Base-by-base conservation (phyloP, 1,139 yeast species). In the Pichia kudriavzevii region DNA sequence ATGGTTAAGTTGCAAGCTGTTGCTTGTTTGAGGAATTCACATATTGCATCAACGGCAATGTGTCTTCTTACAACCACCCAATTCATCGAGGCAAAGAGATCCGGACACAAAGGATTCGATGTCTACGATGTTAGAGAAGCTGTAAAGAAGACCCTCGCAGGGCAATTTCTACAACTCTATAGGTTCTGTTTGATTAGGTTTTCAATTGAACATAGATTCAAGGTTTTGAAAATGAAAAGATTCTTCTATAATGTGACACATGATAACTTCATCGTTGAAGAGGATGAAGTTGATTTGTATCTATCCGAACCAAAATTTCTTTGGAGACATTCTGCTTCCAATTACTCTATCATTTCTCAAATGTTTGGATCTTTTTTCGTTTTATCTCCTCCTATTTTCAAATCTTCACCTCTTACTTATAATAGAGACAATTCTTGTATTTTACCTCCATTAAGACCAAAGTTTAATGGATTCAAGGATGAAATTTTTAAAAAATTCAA, bases 241-340 rank as follows among this genome's bases (percentile, higher is more conserved):
- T 22, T 9, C 7, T 32, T 10, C 11, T 22, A 22, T 18, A 11
- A 7, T 22, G 20, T 32, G n/a, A 22, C 24, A 14, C 35, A 30
- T 12, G 26, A 20, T 32, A 15, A 17, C n/a, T 32, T 32, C 14
- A 10, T 10, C 5, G 27, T 27, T 7, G 17, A 29, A 8, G 13
- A 17, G 8, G 18, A 22, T 13, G 35, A 32, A 26, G 27, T 32
- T 14, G 10, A 27, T 9, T 28, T 27, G 15, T 32, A 32, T 21
- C 14, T 32, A 5, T 20, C 14, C 9, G 15, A 32, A 7, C 35
- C 35, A 11, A 32, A 32, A 10, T 28, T 28, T 13, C 22, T 32
- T 22, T 32, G 30, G 28, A 32, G 35, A 27, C 27, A 27, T 9
- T 32, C 35, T 14, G 17, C 22, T 6, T 18, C 17, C 4, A 32